These are phyloP conservation scores for Colletotrichum brevisporum DNA, from an alignment of 2,329 filamentous ascomycete genomes.

Conservation along the genomic window DNA sequence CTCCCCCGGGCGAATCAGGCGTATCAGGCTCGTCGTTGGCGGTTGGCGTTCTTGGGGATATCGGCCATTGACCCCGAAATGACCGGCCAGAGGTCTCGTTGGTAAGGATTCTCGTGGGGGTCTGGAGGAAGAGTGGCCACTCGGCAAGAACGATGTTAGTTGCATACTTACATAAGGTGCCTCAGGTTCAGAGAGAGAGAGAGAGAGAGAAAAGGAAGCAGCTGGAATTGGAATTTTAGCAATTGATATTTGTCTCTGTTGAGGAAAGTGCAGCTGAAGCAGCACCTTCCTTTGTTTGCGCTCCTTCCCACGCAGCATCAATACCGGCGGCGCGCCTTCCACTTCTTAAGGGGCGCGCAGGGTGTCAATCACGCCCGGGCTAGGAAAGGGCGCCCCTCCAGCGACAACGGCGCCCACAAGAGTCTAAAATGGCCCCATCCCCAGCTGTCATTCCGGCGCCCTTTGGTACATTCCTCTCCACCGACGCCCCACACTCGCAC, in stretches of 20 bases:
- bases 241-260: not conserved
- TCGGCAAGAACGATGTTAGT: no score
- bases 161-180: not conserved
- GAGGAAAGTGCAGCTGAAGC: not conserved
- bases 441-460: slow-evolving; percentile 13
- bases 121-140: not conserved
- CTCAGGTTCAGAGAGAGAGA: not conserved
- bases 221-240: not conserved
- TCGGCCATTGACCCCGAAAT: slow-evolving; percentile 15
- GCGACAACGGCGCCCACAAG: not conserved
- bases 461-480: slow-evolving; percentile 15
- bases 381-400: not conserved
- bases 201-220: not conserved
- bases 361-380: slow-evolving; percentile 23
- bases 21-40: not conserved
- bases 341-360: slow-evolving; percentile 18
- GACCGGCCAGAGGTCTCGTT: not conserved
- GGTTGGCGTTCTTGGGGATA: slow-evolving; percentile 8
- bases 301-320: not conserved
- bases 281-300: not conserved
- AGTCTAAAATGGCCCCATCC: not conserved
- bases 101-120: slow-evolving; percentile 1
- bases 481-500: slow-evolving; percentile 7
- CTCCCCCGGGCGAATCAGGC: not conserved
- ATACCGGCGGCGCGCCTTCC: not conserved